phyloP scores from a whole-genome alignment of 192 early-diverging fungal genomes.

The Coemansia sp. region DNA sequence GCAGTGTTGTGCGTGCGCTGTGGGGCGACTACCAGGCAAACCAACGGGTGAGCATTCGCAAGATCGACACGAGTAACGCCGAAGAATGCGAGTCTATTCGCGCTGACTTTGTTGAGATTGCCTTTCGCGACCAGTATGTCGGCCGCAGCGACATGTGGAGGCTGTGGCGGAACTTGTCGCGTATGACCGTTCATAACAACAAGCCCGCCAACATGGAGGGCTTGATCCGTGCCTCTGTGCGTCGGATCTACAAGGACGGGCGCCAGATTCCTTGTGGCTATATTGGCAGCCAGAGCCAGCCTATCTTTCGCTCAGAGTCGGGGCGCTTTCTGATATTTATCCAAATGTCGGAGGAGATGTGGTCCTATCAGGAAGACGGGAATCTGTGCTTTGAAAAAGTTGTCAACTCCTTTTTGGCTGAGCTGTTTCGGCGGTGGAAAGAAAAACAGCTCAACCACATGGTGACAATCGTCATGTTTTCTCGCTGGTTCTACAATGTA shows the following conservation, averaged over 20 bases:
- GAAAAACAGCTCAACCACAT: constrained; percentile 82
- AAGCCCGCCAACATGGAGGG: constrained; percentile 72
- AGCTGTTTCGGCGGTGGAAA: constrained; percentile 87
- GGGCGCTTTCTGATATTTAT: constrained; percentile 94
- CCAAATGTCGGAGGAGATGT: constrained; percentile 97
- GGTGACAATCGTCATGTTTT: constrained; percentile 93
- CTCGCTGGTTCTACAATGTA: constrained; percentile 77
- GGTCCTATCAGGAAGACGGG: constrained; percentile 96
- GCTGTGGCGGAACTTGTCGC: constrained; percentile 66
- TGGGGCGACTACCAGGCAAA: constrained; percentile 42
- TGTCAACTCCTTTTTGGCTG: constrained; percentile 83
- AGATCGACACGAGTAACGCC: constrained; percentile 58
- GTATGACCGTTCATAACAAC: constrained; percentile 70
- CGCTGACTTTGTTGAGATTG: constrained; percentile 80
- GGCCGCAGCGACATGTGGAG: constrained; percentile 94
- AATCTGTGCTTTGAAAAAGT: constrained; percentile 93
- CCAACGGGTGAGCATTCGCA: constrained; percentile 42
- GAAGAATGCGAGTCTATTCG: constrained; percentile 56
- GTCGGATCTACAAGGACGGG: constrained; percentile 70
- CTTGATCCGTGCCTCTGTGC: constrained; percentile 73
- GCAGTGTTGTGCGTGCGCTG: constrained; percentile 29
- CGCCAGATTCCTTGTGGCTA: constrained; percentile 73
- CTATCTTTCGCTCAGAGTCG: constrained; percentile 90
- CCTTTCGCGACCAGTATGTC: constrained; percentile 88
- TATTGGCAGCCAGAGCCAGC: constrained; percentile 73